Evolutionary conservation across 495 filamentous ascomycete species (phyloP), one percentile per base, ranked within the genome.

Genomic region (Aspergillus sparsus): DNA sequence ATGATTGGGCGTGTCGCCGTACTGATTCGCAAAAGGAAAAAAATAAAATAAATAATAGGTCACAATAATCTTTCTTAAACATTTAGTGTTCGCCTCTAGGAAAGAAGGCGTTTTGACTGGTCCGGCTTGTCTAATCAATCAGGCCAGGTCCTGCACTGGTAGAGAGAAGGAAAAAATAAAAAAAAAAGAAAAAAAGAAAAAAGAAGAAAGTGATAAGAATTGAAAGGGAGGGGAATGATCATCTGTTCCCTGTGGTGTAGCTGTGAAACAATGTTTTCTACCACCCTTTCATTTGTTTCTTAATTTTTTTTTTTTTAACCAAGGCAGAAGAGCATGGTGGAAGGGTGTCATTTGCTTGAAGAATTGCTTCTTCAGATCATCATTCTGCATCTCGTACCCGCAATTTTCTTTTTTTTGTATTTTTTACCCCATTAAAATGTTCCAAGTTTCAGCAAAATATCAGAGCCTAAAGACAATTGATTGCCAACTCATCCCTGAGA

Each of bases 41-140:
- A 33, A 16, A 34, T 15, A 50, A 9, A 16, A 8, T 13, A 50
- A 33, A 50, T 33, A 41, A 54, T 54, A 35, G 12, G 18, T 45
- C 53, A n/a, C 34, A 49, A 49, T 27, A 44, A 18, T 42, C 35
- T 51, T 51, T 51, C 18, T 32, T 44, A 31, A 52, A 58, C 56
- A 34, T 8, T 34, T 6, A 35, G 36, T 41, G 39, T 47, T 59
- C 16, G 16, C 45, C 6, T 12, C 33, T 21, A 34, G 10, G 21
- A 18, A 7, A 16, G 45, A 47, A 15, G 13, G 45, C 0, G 45
- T 41, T 41, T 27, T 3, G 21, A 41, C 37, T 41, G 11, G 37
- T 9, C 37, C 44, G 18, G 44, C 15, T 9, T 47, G 15, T 21
- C n/a, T 6, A 9, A 6, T 6, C 27, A 47, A 47, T 47, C 37